Percentiles rank a stretch among this genome's conserved stretches.
Conservation (phyloP, 148 eudicot species). For the Cornus controversa region DNA sequence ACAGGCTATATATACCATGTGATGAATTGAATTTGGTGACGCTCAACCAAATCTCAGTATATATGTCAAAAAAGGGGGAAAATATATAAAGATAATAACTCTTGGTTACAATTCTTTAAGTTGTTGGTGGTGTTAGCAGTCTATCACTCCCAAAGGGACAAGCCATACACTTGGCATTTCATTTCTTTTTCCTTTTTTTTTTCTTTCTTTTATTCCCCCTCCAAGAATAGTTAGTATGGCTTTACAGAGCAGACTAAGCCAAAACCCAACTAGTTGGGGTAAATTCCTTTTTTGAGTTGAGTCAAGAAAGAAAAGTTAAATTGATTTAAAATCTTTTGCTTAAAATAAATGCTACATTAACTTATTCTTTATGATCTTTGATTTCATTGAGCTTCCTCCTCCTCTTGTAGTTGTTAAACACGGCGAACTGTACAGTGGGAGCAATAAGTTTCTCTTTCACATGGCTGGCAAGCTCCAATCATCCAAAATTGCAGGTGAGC, state of each 20-base stretch:
- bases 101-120: neutral
- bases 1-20: neutral
- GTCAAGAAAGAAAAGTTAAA: neutral
- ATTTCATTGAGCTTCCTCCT: slow-evolving; percentile 16
- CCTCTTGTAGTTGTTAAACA: slow-evolving; percentile 37
- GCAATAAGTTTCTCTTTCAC: slow-evolving; percentile 42
- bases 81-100: neutral
- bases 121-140: neutral
- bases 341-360: neutral
- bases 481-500: slow-evolving; percentile 41
- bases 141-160: neutral
- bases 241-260: neutral
- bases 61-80: neutral
- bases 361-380: neutral
- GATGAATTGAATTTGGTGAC: no score
- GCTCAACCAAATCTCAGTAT: neutral
- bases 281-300: neutral
- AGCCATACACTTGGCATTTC: neutral
- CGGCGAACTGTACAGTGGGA: slow-evolving; percentile 35
- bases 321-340: neutral
- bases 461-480: slow-evolving; percentile 39
- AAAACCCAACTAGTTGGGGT: neutral
- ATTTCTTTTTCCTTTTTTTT: neutral
- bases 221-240: neutral
- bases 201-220: no score